Percentiles rank a stretch among this genome's conserved stretches.
These are phyloP conservation scores for Gillenia trifoliata DNA, from an alignment of 306 rosid genomes.

Conservation along the genomic window DNA sequence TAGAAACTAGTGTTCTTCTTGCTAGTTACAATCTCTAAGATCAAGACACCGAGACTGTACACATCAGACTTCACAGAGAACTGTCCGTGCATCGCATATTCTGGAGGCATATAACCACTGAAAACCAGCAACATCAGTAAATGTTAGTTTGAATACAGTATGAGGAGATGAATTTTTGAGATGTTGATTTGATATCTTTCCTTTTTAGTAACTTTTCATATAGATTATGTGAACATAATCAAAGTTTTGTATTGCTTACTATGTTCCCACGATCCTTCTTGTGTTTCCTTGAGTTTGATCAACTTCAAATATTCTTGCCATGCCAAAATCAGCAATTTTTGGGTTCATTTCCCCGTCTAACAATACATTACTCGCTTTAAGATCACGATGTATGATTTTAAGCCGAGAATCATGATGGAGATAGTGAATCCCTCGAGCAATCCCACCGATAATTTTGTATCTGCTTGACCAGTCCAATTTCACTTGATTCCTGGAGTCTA, in stretches of 20 bases:
- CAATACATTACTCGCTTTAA: conserved; percentile 32
- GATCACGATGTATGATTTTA: conserved; percentile 33
- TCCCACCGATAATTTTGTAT: conserved; percentile 24
- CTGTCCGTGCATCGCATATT: conserved; percentile 20
- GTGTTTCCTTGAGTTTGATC: conserved; percentile 26
- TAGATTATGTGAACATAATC: neutral
- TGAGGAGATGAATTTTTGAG: neutral
- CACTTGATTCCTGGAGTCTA: neutral
- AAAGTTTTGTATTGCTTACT: neutral
- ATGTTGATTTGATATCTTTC: neutral
- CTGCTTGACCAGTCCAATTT: conserved; percentile 26
- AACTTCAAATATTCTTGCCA: conserved; percentile 19
- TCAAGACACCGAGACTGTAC: conserved; percentile 22
- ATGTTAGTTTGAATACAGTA: neutral
- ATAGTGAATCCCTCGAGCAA: conserved; percentile 27
- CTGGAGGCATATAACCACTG: conserved; percentile 28
- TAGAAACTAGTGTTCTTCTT: conserved; percentile 18
- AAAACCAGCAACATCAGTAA: neutral
- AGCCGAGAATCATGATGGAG: conserved; percentile 37
- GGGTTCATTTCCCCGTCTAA: conserved; percentile 27
- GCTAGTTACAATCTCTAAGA: conserved; percentile 23
- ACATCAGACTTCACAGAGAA: conserved; percentile 22
- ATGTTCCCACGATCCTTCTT: conserved; percentile 13
- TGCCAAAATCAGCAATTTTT: conserved; percentile 34
- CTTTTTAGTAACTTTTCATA: neutral